Base-by-base conservation (phyloP, 441 rosid species). In the Gossypium gossypioides region DNA sequence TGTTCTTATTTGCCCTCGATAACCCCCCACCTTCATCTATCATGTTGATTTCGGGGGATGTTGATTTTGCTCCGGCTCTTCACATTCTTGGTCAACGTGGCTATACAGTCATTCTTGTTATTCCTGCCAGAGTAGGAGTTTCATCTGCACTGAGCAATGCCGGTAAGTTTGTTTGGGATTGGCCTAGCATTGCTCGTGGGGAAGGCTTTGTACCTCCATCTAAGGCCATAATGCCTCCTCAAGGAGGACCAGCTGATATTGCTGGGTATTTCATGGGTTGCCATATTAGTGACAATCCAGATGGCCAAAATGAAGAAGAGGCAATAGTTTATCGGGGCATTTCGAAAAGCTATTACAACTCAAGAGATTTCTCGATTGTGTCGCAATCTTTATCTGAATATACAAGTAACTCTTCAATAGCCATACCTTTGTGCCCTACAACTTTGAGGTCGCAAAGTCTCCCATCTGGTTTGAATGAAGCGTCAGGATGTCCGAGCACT, bases 21-120 rank as follows among this genome's bases (percentile, higher is more conserved):
- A 83, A 95, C 70, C 93, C 84, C 5, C 92, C 97, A 0, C 97
- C 99, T 62, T 82, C 97, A 2, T 88, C 96, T 10, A 89, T 95
- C 72, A 78, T 95, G 86, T 85, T 95, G 24, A 88, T 95, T n/a
- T 87, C 99, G 0, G 97, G 99, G 50, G 99, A 95, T 69, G 97
- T 95, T 3, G 99, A 95, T 84, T 95, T 92, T 61, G 84, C 99
- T 21, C 97, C 99, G 0, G 97, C 99, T 0, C 91, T 95, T 68
- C 99, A 95, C 81, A 86, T 95, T 37, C 84, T 95, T 2, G 97
- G 99, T 50, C 99, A 95, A 60, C 90, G 97, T 4, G 99, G 99
- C 4, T 86, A 92, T 72, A 89, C 86, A 6, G 85, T 95, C 71
- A 80, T 95, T 84, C 87, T 92, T 58, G 92, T 92, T 68, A 91